Base-by-base conservation (phyloP, 345 rosid genomes). In the Populus simonii region DNA sequence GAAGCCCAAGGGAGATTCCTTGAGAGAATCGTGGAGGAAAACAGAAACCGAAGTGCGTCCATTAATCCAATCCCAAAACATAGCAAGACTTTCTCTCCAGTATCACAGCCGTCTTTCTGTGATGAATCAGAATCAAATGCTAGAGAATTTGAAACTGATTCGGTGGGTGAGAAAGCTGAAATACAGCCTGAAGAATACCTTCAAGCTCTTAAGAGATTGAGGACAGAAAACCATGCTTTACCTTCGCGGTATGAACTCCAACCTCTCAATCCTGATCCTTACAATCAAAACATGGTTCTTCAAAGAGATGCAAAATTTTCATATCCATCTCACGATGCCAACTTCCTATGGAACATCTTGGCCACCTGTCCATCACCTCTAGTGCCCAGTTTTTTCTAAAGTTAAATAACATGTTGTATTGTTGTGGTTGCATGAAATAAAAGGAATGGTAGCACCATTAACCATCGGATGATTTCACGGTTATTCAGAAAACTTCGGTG, bases 1-100 rank as follows among this genome's bases (percentile, higher is more conserved):
- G 90, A 89, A 82, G 89, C 93, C 3, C 96, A 91, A 73, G 74
- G 49, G 66, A 86, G 89, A 80, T 91, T 79, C 86, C 78, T 87
- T 0, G 88, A 84, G 45, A 85, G 87, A 82, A 68, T 83, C 25
- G 73, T 77, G 22, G 86, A 83, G 3, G 87, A 83, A 53, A 79
- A 79, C 7, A 79, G 70, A 49, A 81, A 73, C 70, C 72, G 72
- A 53, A 25, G 17, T 3, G 17, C 51, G 51, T 3, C 51, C 51
- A 45, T 45, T 0, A 45, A 75, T 16, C 20, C 67, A 53, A 38
- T 73, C 8, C 76, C 59, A 5, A 83, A 78, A 66, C 22, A 82
- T 27, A 33, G 51, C 70, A 84, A 82, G 73, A 53, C 84, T 16
- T 75, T 66, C 51, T 83, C 84, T 41, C 80, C 80, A n/a, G 38